These are phyloP conservation scores for Penicillium waksmanii DNA, from an alignment of 495 filamentous ascomycete genomes.

Conservation along the genomic window DNA sequence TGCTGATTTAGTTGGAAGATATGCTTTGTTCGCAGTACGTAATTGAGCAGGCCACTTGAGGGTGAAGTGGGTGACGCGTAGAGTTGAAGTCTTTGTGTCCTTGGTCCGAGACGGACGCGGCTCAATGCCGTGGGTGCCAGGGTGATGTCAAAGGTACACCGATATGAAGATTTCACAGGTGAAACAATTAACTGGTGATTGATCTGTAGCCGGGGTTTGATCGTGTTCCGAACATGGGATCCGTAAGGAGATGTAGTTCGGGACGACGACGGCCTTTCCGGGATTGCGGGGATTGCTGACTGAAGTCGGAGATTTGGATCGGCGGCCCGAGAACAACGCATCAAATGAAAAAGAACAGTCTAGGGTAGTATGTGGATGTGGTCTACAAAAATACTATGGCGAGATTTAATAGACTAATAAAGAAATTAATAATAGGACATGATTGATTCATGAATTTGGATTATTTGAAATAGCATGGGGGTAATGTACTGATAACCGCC, in stretches of 20 bases:
- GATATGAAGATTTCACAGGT: background rate
- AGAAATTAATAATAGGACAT: no score
- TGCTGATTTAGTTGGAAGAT: background rate
- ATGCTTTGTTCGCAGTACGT: background rate
- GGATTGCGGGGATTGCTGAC: constrained; percentile 2
- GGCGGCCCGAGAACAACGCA: background rate
- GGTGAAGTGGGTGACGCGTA: constrained; percentile 2
- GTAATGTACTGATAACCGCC: constrained; percentile 16
- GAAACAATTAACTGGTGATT: background rate
- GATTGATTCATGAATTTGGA: constrained; percentile 6
- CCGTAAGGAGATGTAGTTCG: background rate
- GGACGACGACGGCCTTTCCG: background rate
- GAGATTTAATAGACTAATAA: no score
- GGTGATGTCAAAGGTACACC: constrained; percentile 10
- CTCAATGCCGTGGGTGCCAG: constrained; percentile 10
- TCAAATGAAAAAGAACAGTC: background rate
- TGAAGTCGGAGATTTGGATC: background rate
- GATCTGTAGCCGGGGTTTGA: background rate
- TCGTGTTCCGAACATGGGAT: background rate
- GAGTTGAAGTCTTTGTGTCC: constrained; percentile 9
- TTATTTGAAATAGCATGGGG: constrained; percentile 7
- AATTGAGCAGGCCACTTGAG: background rate
- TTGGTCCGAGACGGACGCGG: constrained; percentile 14
- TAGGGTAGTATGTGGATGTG: background rate
- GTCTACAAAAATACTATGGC: background rate